Evolutionary conservation across 1,284 basidiomycete species (phyloP).

Genomic region (Trametes polyzona): DNA sequence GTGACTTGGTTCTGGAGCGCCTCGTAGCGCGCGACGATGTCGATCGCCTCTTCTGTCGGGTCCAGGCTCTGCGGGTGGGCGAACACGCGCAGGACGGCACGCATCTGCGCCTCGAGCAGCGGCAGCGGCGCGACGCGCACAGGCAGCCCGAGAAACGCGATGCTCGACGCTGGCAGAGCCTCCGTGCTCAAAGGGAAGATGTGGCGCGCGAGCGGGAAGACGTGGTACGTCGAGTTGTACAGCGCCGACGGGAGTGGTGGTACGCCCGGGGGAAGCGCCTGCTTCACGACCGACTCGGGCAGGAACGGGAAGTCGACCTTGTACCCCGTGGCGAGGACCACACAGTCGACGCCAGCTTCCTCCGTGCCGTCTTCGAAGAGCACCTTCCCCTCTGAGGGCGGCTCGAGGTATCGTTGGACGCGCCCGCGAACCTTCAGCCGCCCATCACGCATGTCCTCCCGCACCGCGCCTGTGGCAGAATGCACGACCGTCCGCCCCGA

Average conservation of each 20-base stretch:
- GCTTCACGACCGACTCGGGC: constrained; percentile 37
- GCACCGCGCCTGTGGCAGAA: constrained; percentile 48
- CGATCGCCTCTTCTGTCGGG: constrained; percentile 47
- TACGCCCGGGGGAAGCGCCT: constrained; percentile 41
- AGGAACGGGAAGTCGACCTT: constrained; percentile 67
- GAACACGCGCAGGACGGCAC: constrained; percentile 57
- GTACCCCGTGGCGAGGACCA: constrained; percentile 78
- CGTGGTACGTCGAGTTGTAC: constrained; percentile 62
- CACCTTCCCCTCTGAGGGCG: constrained; percentile 49
- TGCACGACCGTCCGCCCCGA: constrained; percentile 54
- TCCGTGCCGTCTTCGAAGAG: constrained; percentile 61
- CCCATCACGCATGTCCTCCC: constrained; percentile 36
- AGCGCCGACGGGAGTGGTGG: constrained; percentile 53
- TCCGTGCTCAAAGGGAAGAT: constrained; percentile 52
- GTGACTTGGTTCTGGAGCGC: constrained; percentile 35
- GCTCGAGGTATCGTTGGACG: constrained; percentile 44
- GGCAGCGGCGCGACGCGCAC: constrained; percentile 64
- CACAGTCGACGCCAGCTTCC: constrained; percentile 59
- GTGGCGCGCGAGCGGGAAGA: constrained; percentile 65
- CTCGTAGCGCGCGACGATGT: constrained; percentile 52
- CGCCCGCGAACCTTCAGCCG: constrained; percentile 49
- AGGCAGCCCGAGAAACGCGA: constrained; percentile 70
- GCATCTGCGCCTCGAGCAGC: constrained; percentile 69
- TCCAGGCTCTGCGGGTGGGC: constrained; percentile 54
- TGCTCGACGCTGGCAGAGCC: constrained; percentile 50